A percentile compares a stretch with the other conserved stretches of the same genome.
phyloP scores from a whole-genome alignment of 2,329 filamentous ascomycete genomes.

The Phyllosticta capitalensis region DNA sequence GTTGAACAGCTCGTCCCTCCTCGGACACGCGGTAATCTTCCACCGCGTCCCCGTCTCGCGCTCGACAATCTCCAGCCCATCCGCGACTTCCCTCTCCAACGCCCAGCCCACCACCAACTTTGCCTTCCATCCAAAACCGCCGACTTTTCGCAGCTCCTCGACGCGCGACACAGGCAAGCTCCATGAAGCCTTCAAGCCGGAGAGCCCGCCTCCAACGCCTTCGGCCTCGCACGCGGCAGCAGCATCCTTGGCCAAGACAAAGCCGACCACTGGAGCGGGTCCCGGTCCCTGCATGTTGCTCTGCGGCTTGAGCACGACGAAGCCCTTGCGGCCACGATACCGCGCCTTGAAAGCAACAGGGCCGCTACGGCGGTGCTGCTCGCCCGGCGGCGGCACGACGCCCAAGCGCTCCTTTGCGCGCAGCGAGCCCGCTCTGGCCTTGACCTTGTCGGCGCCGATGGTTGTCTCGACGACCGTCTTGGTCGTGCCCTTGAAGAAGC shows the following conservation, averaged over 20 bases:
- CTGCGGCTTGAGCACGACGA: constrained; percentile 59
- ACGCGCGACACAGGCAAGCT: constrained; percentile 63
- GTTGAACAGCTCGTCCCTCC: constrained; percentile 74
- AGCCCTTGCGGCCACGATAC: constrained; percentile 60
- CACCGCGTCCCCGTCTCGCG: constrained; percentile 39
- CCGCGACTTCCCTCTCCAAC: constrained; percentile 61
- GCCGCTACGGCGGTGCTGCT: constrained; percentile 44
- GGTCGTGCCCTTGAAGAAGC: constrained; percentile 59
- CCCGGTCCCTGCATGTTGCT: constrained; percentile 41
- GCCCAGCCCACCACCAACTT: constrained; percentile 77
- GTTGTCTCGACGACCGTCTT: constrained; percentile 65
- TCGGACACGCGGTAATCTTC: constrained; percentile 60
- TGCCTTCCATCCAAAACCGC: constrained; percentile 75
- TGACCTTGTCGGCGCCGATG: constrained; percentile 60
- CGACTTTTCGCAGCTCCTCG: constrained; percentile 65
- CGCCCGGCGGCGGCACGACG: constrained; percentile 48
- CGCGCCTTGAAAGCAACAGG: constrained; percentile 70
- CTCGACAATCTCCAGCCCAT: constrained; percentile 62
- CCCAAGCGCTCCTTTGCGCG: constrained; percentile 63
- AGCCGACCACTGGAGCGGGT: constrained; percentile 50
- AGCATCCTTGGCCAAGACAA: constrained; percentile 41
- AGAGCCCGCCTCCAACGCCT: constrained; percentile 21
- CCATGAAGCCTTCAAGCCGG: constrained; percentile 51
- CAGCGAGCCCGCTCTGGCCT: constrained; percentile 52
- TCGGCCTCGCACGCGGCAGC: constrained; percentile 20